These are phyloP conservation scores for Rhizopus stolonifer DNA, from an alignment of 371 early-diverging fungal species.

Conservation along the genomic window DNA sequence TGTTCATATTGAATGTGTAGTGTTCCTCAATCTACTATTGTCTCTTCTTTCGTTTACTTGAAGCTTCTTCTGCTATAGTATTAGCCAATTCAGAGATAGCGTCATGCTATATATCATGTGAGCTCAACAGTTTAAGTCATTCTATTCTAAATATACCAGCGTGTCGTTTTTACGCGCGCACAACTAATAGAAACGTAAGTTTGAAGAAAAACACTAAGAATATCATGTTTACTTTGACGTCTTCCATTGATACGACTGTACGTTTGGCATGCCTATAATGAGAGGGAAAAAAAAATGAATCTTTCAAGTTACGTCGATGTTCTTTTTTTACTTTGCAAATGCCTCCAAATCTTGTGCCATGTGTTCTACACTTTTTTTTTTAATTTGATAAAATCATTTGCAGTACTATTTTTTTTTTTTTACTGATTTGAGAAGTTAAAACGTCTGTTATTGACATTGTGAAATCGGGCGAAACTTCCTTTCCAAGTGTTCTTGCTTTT, in stretches of 20 bases:
- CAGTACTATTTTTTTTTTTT: neutral
- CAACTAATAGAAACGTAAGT: no score
- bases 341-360: conserved; percentile 28
- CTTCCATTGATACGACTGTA: conserved; percentile 24
- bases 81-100: conserved; percentile 16
- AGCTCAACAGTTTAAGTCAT: neutral
- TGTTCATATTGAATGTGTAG: no score
- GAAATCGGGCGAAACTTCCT: conserved; percentile 15
- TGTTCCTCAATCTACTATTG: neutral
- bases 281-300: no score
- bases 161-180: conserved; percentile 27
- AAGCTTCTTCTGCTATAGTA: conserved; percentile 10
- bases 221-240: conserved; percentile 24
- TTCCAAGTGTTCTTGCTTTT: conserved; percentile 9
- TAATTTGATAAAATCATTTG: neutral
- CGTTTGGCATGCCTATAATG: conserved; percentile 21
- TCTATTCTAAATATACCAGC: no score
- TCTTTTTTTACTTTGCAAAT: conserved; percentile 22
- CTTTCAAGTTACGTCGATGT: no score
- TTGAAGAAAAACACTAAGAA: no score
- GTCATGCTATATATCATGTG: conserved; percentile 1
- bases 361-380: conserved; percentile 1
- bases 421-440: conserved; percentile 19
- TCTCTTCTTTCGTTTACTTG: conserved; percentile 5
- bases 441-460: conserved; percentile 19